Base-by-base conservation (phyloP, 2,329 filamentous ascomycete species). In the Onygena corvina region DNA sequence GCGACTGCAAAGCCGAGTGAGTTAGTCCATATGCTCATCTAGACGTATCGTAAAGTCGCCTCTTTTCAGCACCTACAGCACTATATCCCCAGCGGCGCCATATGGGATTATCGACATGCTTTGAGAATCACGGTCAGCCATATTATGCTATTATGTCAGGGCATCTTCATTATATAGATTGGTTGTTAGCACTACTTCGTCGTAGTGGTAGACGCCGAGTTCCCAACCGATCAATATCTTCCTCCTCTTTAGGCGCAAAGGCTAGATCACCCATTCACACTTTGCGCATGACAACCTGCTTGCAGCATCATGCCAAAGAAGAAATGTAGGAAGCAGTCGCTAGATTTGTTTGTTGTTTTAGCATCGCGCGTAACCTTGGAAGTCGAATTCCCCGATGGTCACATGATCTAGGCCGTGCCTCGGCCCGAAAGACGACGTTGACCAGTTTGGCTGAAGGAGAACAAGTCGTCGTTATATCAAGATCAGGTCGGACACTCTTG, bases 1-100 rank as follows among this genome's bases (percentile, higher is more conserved):
- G 54, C 90, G 92, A 47, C 92, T 96, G 60, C 44, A 23, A 23
- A 9, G 14, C 16, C 2, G 38, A 14, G 12, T 11, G 27, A 14
- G 38, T 42, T 21, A 42, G 20, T 42, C 21, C 21, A 6, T 4
- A 11, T 40, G 18, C 18, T n/a, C 14, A 16, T 3, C 4, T 7
- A 27, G 12, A n/a, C 27, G 21, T n/a, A n/a, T n/a, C 38, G 4
- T 12, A 12, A 20, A n/a, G 11, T 35, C 33, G 7, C 14, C 18
- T 25, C 14, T 25, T n/a, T 12, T 21, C 18, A 44, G 11, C 40
- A 46, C 68, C 62, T 60, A 72, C 68, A 72, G 60, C 46, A 71
- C 69, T 51, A 72, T 60, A 49, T 71, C 67, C 35, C 63, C 62
- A 53, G 68, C 70, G 14, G 64, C 65, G 56, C 63, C 61, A 48